Percentiles rank a stretch among this genome's conserved stretches.
Conservation (phyloP, 2,329 filamentous ascomycete species). For the Ophioceras dolichostomum region DNA sequence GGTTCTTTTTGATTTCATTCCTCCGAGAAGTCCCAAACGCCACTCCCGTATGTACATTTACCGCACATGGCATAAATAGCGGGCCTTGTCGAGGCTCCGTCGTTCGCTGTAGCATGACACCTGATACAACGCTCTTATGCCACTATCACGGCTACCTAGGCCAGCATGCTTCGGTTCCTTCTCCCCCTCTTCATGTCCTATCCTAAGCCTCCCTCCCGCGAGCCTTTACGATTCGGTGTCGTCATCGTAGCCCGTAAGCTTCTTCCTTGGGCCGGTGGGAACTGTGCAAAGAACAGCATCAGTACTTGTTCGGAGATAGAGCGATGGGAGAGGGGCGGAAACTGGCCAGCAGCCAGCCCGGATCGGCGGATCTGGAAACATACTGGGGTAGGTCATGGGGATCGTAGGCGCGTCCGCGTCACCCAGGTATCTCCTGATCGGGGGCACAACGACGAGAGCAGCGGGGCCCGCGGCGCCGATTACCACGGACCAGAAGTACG, state of each 20-base stretch:
- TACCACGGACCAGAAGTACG: slow-evolving; percentile 77
- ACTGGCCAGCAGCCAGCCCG: no score
- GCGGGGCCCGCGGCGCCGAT: slow-evolving; percentile 64
- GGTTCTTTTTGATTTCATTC: background rate
- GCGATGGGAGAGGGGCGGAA: background rate
- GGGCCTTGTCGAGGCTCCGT: no score
- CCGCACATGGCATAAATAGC: no score
- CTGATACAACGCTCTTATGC: no score
- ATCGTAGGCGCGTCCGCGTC: slow-evolving; percentile 61
- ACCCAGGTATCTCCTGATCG: slow-evolving; percentile 59
- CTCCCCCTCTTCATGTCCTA: background rate
- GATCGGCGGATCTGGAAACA: no score
- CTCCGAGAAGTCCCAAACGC: background rate
- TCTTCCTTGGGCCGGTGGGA: slow-evolving; percentile 45
- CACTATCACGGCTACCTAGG: no score
- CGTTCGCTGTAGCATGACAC: no score
- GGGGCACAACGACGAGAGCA: slow-evolving; percentile 57
- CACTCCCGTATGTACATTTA: slow-evolving; percentile 11
- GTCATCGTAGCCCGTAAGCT: slow-evolving; percentile 49
- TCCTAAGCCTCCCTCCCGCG: background rate
- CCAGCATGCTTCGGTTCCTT: no score
- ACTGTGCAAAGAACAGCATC: slow-evolving; percentile 24
- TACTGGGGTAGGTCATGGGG: slow-evolving; percentile 88
- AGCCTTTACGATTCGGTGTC: slow-evolving; percentile 14
- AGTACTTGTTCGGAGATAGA: background rate